A percentile compares a stretch with the other conserved stretches of the same genome.
phyloP scores from a whole-genome alignment of 2,329 filamentous ascomycete species.

The Colletotrichum salicis region DNA sequence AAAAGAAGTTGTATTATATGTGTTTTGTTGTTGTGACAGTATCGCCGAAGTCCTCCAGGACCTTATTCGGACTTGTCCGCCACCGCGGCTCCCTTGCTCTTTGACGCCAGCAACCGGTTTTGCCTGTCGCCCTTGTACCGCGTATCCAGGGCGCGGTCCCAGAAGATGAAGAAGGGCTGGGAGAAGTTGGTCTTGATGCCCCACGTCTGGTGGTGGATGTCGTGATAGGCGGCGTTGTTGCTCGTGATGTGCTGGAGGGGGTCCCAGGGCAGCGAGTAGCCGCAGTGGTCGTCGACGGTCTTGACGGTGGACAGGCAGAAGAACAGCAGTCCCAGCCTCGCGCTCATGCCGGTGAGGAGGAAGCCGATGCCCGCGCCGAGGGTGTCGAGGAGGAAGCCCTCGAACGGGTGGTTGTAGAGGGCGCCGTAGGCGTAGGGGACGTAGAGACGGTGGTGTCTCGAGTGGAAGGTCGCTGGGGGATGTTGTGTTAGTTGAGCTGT shows the following conservation, averaged over 20 bases:
- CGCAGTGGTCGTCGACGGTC: constrained; percentile 97
- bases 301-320: constrained; percentile 92
- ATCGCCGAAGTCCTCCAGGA: constrained; percentile 10
- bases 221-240: constrained; percentile 97
- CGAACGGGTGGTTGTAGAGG: constrained; percentile 94
- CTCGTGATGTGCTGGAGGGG: constrained; percentile 90
- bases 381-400: constrained; percentile 94
- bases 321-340: constrained; percentile 87
- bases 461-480: constrained; percentile 82
- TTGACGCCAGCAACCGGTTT: constrained; percentile 23
- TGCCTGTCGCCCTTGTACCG: constrained; percentile 77
- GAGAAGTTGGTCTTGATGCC: constrained; percentile 97
- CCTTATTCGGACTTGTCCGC: constrained; percentile 29
- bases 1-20: constrained; percentile 13
- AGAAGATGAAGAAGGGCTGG: constrained; percentile 95
- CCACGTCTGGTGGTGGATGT: constrained; percentile 99
- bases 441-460: constrained; percentile 94
- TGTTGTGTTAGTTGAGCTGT: constrained; percentile 1
- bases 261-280: constrained; percentile 95
- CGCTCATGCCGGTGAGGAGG: constrained; percentile 82
- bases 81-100: constrained; percentile 19
- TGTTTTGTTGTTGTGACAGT: not conserved
- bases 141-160: constrained; percentile 86
- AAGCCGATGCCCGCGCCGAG: constrained; percentile 87
- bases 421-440: constrained; percentile 98